Conservation (phyloP, 495 filamentous ascomycete species). For the Neurospora sp. region DNA sequence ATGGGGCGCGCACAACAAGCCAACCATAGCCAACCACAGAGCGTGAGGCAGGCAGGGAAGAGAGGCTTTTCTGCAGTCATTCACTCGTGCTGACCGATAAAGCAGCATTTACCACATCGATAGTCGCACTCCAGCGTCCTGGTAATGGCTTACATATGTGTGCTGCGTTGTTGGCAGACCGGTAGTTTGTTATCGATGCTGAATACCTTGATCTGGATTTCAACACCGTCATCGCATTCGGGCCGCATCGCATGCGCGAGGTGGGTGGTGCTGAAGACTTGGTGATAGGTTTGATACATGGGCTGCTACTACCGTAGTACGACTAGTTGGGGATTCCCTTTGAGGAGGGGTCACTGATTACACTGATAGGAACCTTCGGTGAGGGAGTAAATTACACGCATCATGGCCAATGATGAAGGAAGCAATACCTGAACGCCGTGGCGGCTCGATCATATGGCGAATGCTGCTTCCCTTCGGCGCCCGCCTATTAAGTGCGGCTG, state of each 20-base stretch:
- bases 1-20: neutral
- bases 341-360: neutral
- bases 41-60: neutral
- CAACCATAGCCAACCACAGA: neutral
- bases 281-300: neutral
- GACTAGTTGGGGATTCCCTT: neutral
- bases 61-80: neutral
- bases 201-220: neutral
- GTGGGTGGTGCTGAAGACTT: neutral
- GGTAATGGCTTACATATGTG: neutral
- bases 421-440: neutral
- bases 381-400: neutral
- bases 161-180: neutral
- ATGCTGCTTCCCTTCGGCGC: neutral
- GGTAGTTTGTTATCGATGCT: neutral
- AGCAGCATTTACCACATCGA: neutral
- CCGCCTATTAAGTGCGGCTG: neutral
- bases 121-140: neutral
- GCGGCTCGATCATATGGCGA: neutral
- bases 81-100: neutral
- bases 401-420: neutral
- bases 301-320: neutral
- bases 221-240: neutral
- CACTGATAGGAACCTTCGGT: neutral
- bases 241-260: neutral